These are phyloP conservation scores for Zygoascus meyerae DNA, from an alignment of 1,139 yeast species.

Conservation along the genomic window DNA sequence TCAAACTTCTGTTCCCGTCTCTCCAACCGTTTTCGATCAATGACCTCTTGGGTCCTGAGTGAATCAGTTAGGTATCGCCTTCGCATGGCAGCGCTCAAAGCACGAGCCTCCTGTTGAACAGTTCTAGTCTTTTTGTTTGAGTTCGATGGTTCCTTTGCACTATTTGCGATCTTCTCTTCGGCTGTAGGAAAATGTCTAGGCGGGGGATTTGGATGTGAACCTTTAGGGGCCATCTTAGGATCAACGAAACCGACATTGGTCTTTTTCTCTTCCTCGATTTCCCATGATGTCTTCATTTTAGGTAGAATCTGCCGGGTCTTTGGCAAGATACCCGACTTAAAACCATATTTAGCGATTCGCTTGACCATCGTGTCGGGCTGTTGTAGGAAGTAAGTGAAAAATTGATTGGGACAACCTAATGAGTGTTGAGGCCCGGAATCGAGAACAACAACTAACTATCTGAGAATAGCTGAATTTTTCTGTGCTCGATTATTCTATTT, in stretches of 20 bases:
- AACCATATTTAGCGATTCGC: conserved; percentile 42
- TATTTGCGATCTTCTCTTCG: conserved; percentile 48
- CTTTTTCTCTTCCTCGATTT: conserved; percentile 38
- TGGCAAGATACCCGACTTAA: conserved; percentile 79
- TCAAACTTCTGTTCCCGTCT: conserved; percentile 26
- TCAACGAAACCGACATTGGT: conserved; percentile 66
- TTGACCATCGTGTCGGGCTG: conserved; percentile 37
- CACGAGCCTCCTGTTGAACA: conserved; percentile 48
- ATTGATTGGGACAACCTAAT: background rate
- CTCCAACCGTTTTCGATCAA: conserved; percentile 37
- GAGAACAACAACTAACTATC: too few species aligned
- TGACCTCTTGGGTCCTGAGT: conserved; percentile 53
- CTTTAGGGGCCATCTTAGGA: conserved; percentile 65
- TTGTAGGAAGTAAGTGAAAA: background rate
- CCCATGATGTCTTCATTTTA: conserved; percentile 36
- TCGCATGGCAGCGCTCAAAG: conserved; percentile 61
- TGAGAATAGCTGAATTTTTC: too few species aligned
- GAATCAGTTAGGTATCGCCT: conserved; percentile 66
- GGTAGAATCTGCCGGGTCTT: conserved; percentile 65
- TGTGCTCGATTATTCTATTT: too few species aligned
- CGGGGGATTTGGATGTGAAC: conserved; percentile 52
- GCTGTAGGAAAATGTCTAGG: conserved; percentile 50
- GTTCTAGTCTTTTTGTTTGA: conserved; percentile 34
- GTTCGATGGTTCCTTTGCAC: conserved; percentile 40
- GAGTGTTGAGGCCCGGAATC: too few species aligned